Base-by-base conservation (phyloP, 192 early-diverging fungal genomes). In the Phycomyces nitens region DNA sequence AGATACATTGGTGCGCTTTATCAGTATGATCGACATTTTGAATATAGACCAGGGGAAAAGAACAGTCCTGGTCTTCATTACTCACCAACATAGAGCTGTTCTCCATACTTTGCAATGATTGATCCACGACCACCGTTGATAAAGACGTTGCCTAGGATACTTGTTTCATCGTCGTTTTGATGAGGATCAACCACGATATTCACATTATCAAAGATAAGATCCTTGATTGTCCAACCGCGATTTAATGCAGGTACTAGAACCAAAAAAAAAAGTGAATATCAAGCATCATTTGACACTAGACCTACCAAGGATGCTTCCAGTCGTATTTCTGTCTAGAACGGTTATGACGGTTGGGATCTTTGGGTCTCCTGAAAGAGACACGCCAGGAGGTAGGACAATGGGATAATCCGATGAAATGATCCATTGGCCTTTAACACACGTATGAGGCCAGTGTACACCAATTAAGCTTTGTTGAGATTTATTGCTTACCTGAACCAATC, bases 131-230 rank as follows among this genome's bases (percentile, higher is more conserved):
- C 54, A 20, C 67, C 60, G 20, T 69, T 69, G 3, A 69, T 26
- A 40, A 69, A 69, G 6, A 69, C 5, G 16, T 69, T 69, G 23
- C 42, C 42, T 11, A 49, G 41, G 21, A 69, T 23, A 5, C 34
- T 22, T 18, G 60, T 7, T 50, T 44, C 44, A 5, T 62, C 23
- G 11, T 47, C 27, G 49, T 57, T 69, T 24, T 42, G n/a, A n/a
- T 69, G 59, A 16, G 51, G 21, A 1, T 62, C 38, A 14, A 62
- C 16, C 20, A 49, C 11, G 29, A 69, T 62, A 56, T 69, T 69
- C 5, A 69, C 60, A 50, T 69, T 62, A 24, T 69, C 67, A 54
- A 69, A 56, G 3, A 62, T 24, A 27, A 69, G 61, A 22, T 56
- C 44, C 16, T 61, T 20, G 40, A 69, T 69, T 16, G 53, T 56